Base-by-base conservation (phyloP, 2,329 filamentous ascomycete genomes). In the Nemania sp. region DNA sequence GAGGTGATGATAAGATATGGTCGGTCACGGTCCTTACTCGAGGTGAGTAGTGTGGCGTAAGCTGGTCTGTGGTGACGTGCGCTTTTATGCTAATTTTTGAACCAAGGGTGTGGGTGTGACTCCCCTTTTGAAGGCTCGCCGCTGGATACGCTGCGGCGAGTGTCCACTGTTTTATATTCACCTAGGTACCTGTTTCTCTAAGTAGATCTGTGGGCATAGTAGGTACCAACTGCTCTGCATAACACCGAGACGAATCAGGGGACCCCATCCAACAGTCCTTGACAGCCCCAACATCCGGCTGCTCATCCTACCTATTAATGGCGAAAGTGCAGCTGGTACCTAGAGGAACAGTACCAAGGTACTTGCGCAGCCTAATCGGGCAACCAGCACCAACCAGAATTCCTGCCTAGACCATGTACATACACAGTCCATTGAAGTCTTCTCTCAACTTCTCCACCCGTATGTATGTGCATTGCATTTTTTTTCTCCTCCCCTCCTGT, bases 131-230 rank as follows among this genome's bases (percentile, higher is more conserved):
- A 74, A 67, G 59, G 66, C 61, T 69, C 62, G 56, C 45, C 65
- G 62, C 65, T 52, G 43, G 64, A 61, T 66, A 69, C 72, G 72
- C 62, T 70, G 72, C 69, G 71, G 73, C 71, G 74, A 76, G 72
- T 70, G 72, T 41, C 67, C 74, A 74, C 72, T 74, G 65, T 73
- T 76, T 74, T 77, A 77, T 76, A 77, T 74, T 70, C 71, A 18
- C 2, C 43, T 49, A 49, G 43, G 10, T 38, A 52, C 15, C 29
- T 59, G 32, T 38, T 18, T 13, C 8, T 2, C 38, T 13, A 13
- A 15, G 38, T 41, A 41, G 38, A 41, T 41, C 22, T 3, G 10
- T 29, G 29, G 49, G 49, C 6, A 52, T 26, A 10, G 49, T 54
- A 49, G 52, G 38, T 57, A 29, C 53, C 7, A 22, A 32, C 29